Percentiles rank a stretch among this genome's conserved stretches.
Evolutionary conservation across 306 rosid genomes (phyloP).

Genomic region (Cicer yamashitae): DNA sequence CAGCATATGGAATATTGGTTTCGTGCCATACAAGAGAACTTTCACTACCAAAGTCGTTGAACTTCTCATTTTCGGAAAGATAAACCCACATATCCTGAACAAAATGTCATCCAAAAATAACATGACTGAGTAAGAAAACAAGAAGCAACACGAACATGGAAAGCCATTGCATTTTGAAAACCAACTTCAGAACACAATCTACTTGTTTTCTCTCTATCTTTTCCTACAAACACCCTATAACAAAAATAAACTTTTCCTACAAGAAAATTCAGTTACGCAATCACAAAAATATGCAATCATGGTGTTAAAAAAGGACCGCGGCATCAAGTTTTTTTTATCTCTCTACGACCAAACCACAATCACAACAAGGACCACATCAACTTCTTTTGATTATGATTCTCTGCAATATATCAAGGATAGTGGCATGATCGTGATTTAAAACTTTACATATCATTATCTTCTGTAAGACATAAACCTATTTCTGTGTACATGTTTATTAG

Average conservation of each 20-base stretch:
- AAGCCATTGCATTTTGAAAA: neutral
- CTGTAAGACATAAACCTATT: neutral
- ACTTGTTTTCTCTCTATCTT: neutral
- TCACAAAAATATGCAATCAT: neutral
- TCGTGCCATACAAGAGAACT: slow-evolving; percentile 89
- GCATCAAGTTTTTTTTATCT: neutral
- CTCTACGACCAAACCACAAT: neutral
- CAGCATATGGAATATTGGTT: slow-evolving; percentile 80
- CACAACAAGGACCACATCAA: neutral
- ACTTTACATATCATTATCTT: neutral
- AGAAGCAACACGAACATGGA: slow-evolving; percentile 27
- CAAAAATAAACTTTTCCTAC: neutral
- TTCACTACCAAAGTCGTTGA: slow-evolving; percentile 79
- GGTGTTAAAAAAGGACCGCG: too few relatives aligned
- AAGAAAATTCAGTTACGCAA: neutral
- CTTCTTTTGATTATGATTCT: neutral
- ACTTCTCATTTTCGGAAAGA: slow-evolving; percentile 75
- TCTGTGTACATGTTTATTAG: neutral
- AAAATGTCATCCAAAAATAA: slow-evolving; percentile 29
- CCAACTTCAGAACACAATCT: slow-evolving; percentile 4
- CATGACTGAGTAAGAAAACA: slow-evolving; percentile 11
- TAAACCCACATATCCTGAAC: slow-evolving; percentile 96
- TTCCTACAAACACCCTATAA: neutral
- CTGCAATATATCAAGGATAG: neutral
- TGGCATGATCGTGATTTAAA: neutral